Base-by-base conservation (phyloP, 148 eudicot genomes). In the Dianthus caryophyllus region DNA sequence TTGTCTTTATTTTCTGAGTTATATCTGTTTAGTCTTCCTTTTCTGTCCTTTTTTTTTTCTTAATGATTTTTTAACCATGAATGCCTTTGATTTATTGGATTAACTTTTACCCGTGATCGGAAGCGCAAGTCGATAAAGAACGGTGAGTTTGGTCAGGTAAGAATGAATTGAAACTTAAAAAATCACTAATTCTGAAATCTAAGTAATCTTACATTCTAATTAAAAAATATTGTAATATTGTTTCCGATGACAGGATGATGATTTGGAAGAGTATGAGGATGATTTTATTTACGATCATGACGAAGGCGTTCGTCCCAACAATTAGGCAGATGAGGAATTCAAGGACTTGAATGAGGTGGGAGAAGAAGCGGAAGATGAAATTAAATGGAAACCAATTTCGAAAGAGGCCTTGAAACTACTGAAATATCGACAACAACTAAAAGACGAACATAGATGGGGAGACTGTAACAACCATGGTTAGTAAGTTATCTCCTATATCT, bases 381-480 rank as follows among this genome's bases (percentile, higher is more conserved):
- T n/a, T n/a, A n/a, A n/a, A n/a, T n/a, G n/a, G n/a, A n/a, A 67
- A 31, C 82, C 71, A 6, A 72, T 79, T 53, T 84, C 90, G 11
- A 76, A 80, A 73, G 89, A 92, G 71, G 87, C 79, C 51, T 18
- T 81, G 75, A 85, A 84, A 30, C 84, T 87, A 70, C 86, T 92
- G 41, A 79, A 73, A 30, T 59, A 81, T 73, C 81, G 98, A 75
- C 78, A 89, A 70, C 82, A 68, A 54, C 41, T 92, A 54, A 93
- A 93, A 54, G 98, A 90, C 57, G 11, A 44, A 20, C 55, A 73
- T 25, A 79, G 97, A 72, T 81, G n/a, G n/a, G n/a, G n/a, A n/a
- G n/a, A n/a, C n/a, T n/a, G n/a, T n/a, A n/a, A n/a, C n/a, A n/a
- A n/a, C n/a, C n/a, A n/a, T n/a, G n/a, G n/a, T n/a, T n/a, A n/a